Evolutionary conservation across 129 eudicot species (phyloP).

Genomic region (Sambucus nigra): DNA sequence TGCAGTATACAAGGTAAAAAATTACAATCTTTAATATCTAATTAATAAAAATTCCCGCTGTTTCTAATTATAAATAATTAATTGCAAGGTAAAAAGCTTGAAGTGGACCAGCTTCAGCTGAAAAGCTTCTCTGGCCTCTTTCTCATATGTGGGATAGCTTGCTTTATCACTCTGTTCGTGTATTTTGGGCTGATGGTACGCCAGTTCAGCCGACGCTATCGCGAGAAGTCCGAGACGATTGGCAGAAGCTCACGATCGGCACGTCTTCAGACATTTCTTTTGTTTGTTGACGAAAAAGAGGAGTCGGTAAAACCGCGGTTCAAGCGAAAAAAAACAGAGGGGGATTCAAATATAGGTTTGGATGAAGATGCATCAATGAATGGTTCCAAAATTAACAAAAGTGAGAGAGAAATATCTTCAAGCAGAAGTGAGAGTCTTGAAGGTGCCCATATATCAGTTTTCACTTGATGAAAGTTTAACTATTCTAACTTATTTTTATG

Average conservation of each 20-base stretch:
- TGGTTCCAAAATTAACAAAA: conserved; percentile 10
- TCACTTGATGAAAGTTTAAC: not conserved
- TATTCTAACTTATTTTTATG: too few species aligned
- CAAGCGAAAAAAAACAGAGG: conserved; percentile 33
- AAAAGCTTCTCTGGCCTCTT: conserved; percentile 69
- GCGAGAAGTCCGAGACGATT: conserved; percentile 19
- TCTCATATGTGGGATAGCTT: conserved; percentile 48
- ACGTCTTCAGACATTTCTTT: conserved; percentile 38
- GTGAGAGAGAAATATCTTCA: conserved; percentile 7
- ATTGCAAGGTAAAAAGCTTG: conserved; percentile 32
- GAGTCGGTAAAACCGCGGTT: conserved; percentile 32
- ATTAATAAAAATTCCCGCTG: too few species aligned
- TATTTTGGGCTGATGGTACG: conserved; percentile 27
- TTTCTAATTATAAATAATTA: too few species aligned
- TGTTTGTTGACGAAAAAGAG: conserved; percentile 56
- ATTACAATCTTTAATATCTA: too few species aligned
- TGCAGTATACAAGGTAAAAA: conserved; percentile 65
- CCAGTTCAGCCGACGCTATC: conserved; percentile 24
- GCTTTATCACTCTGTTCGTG: conserved; percentile 47
- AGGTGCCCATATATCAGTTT: not conserved
- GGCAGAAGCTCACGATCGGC: conserved; percentile 31
- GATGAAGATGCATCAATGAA: conserved; percentile 18
- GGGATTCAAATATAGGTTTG: conserved; percentile 13
- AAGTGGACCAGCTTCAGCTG: conserved; percentile 51
- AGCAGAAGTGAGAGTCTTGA: conserved; percentile 9